Base-by-base conservation (phyloP, 768 basidiomycete species). In the Dentipellis sp. region DNA sequence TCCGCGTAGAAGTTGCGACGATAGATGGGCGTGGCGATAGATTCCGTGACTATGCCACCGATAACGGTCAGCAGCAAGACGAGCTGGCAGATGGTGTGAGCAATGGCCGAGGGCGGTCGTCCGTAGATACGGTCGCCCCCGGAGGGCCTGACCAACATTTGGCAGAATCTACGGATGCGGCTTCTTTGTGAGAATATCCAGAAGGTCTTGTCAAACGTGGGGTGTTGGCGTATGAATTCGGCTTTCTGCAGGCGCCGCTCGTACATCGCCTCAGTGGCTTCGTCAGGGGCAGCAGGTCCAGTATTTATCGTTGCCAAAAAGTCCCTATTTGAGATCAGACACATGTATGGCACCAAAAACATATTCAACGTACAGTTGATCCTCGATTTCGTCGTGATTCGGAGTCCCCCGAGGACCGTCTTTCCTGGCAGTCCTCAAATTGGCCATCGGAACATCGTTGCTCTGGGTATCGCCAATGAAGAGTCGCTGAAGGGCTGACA, bases 81-180 rank as follows among this genome's bases (percentile, higher is more conserved):
- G 14, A 88, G 71, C 63, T 92, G 88, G 68, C 95, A 91, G 23
- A 86, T 70, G 0, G 86, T 77, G 58, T 86, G 83, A 0, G 80
- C 79, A 19, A 83, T 69, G 2, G 78, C 81, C 0, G 83, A 83
- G 10, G 83, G 80, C 1, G 82, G 79, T 1, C 72, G 72, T n/a
- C 95, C 95, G 64, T 86, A 88, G 57, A 97, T 86, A 0, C 95
- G 89, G 56, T 91, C 88, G 21, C 92, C 91, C 54, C 83, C 80
- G 0, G 91, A 80, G 0, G 95, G 91, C 39, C 80, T 79, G 16
- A 95, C 91, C 48, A 95, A 69, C 58, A 79, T 81, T 69, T 98
- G 95, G 66, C 89, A 95, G 56, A 84, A 65, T 45, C 73, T 78
- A 1, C 95, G 86, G 39, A 94, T 37, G 14, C 71, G 69, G 59